Conservation (phyloP, 2,329 filamentous ascomycete genomes). For the Elsinoe necatrix region DNA sequence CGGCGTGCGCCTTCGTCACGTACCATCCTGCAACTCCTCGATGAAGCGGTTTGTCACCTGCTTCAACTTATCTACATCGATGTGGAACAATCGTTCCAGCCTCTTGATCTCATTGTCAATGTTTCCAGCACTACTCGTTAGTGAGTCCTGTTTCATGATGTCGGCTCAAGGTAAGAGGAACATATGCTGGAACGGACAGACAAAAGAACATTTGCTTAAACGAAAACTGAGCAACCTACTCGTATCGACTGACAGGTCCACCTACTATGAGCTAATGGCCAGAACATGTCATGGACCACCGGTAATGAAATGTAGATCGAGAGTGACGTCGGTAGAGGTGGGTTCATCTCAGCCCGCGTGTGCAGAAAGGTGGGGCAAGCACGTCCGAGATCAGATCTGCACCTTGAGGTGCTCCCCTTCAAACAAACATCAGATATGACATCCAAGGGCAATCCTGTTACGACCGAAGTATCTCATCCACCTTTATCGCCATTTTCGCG, state of each 20-base stretch:
- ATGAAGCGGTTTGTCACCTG: slow-evolving; percentile 78
- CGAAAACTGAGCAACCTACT: no score
- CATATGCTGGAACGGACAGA: no score
- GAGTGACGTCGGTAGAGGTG: slow-evolving; percentile 7
- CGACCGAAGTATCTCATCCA: neutral
- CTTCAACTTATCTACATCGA: slow-evolving; percentile 70
- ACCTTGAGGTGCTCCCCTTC: neutral
- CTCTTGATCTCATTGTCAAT: slow-evolving; percentile 57
- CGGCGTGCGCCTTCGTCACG: slow-evolving; percentile 13
- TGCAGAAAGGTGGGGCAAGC: neutral
- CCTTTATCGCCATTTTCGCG: neutral
- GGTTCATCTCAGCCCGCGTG: neutral
- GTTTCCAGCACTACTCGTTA: neutral
- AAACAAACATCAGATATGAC: neutral
- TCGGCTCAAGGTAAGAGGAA: neutral
- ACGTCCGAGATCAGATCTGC: slow-evolving; percentile 8
- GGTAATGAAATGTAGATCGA: neutral
- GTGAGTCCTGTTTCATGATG: slow-evolving; percentile 4
- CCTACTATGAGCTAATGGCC: neutral
- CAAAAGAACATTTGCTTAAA: neutral
- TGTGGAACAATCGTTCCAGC: slow-evolving; percentile 71
- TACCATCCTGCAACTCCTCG: slow-evolving; percentile 73
- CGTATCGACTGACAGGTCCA: no score
- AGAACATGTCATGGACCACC: slow-evolving; percentile 6
- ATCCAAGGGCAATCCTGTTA: neutral